phyloP scores from a whole-genome alignment of 768 basidiomycete genomes.

The Pluteus cervinus region DNA sequence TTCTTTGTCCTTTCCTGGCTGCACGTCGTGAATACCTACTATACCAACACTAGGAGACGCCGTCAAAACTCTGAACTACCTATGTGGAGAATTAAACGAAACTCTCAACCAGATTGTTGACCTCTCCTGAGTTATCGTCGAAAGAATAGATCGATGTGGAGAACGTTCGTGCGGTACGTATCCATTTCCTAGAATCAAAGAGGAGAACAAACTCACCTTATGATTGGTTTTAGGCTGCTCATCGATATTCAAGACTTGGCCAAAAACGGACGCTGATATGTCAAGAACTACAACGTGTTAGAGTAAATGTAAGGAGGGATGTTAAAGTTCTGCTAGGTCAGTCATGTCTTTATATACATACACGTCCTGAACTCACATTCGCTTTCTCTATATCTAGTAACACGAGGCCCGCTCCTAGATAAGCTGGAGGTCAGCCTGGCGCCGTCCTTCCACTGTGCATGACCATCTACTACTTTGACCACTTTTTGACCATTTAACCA shows the following conservation, averaged over 20 bases:
- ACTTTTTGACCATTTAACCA: too few species aligned
- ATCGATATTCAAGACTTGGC: conserved; percentile 59
- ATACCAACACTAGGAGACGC: conserved; percentile 74
- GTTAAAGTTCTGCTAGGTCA: conserved; percentile 57
- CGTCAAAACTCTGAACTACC: conserved; percentile 56
- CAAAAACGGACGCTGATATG: conserved; percentile 67
- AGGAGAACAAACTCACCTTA: conserved; percentile 38
- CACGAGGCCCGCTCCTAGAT: too few species aligned
- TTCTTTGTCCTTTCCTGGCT: not conserved
- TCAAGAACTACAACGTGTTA: conserved; percentile 50
- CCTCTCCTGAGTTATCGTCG: conserved; percentile 66
- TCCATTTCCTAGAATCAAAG: not conserved
- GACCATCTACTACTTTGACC: too few species aligned
- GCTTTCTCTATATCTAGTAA: too few species aligned
- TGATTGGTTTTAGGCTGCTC: conserved; percentile 43
- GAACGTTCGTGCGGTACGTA: conserved; percentile 58
- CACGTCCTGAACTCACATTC: too few species aligned
- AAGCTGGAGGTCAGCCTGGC: too few species aligned
- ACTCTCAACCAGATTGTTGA: conserved; percentile 63
- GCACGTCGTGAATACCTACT: conserved; percentile 43
- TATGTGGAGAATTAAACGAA: conserved; percentile 54
- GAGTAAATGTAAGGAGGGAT: conserved; percentile 29
- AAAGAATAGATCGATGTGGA: conserved; percentile 66
- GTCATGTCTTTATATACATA: too few species aligned
- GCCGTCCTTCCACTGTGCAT: too few species aligned